phyloP scores from a whole-genome alignment of 2,329 filamentous ascomycete genomes.

The Magnaporthiopsis rhizophila region DNA sequence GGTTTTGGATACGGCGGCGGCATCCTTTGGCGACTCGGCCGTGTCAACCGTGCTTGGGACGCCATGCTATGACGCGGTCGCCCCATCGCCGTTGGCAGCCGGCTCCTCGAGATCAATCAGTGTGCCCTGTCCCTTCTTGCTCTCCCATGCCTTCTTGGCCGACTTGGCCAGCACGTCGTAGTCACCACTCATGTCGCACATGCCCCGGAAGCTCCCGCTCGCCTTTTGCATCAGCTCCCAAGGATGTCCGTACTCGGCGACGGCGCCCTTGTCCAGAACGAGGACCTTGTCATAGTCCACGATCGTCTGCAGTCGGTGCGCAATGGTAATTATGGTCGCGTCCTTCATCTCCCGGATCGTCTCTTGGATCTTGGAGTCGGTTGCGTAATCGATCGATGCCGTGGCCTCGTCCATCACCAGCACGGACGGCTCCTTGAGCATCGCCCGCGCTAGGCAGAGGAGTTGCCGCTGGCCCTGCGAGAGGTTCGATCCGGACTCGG shows the following conservation, averaged over 20 bases:
- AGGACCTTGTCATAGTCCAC: constrained; percentile 97
- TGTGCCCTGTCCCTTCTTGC: constrained; percentile 18
- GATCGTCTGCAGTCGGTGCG: constrained; percentile 91
- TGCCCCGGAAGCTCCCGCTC: constrained; percentile 50
- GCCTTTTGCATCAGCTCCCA: constrained; percentile 68
- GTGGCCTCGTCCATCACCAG: constrained; percentile 99
- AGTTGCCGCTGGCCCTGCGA: constrained; percentile 95
- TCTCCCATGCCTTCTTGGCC: constrained; percentile 44
- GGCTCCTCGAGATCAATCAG: constrained; percentile 29
- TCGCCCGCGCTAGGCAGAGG: constrained; percentile 82
- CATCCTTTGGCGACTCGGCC: neutral
- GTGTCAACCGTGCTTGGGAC: neutral
- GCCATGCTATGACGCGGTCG: constrained; percentile 4
- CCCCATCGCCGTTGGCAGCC: neutral
- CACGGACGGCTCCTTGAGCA: constrained; percentile 85
- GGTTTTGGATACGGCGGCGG: no score
- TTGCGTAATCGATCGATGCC: constrained; percentile 93
- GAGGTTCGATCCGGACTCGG: constrained; percentile 87
- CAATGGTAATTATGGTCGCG: constrained; percentile 86
- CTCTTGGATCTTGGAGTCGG: constrained; percentile 91
- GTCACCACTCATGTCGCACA: constrained; percentile 60
- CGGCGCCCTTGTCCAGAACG: constrained; percentile 79
- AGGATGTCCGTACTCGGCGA: constrained; percentile 88
- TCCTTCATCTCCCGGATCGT: constrained; percentile 89
- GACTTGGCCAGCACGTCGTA: constrained; percentile 40